Conservation (phyloP, 148 eudicot genomes). For the Amaranthus cruentus region DNA sequence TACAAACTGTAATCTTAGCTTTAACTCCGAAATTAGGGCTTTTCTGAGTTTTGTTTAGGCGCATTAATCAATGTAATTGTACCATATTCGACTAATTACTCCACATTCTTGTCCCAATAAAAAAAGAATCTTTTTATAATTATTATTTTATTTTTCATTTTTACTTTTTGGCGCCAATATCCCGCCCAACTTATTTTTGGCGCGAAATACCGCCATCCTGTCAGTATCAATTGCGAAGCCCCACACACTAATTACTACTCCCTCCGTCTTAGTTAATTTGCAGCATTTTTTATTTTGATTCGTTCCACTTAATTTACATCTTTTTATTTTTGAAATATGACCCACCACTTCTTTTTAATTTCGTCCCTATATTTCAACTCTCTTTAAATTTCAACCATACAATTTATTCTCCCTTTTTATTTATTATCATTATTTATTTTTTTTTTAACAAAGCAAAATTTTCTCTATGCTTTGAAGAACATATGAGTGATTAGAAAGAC, state of each 20-base stretch:
- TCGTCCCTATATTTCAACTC: background rate
- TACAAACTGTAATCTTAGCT: conserved; percentile 18
- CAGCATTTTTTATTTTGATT: too few relatives aligned
- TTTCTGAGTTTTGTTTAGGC: conserved; percentile 15
- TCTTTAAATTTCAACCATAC: too few relatives aligned
- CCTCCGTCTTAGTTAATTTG: too few relatives aligned
- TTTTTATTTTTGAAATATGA: background rate
- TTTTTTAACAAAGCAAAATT: too few relatives aligned
- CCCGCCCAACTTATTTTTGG: conserved; percentile 1
- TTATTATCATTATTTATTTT: too few relatives aligned
- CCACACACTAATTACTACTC: background rate
- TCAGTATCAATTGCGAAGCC: background rate
- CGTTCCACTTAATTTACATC: too few relatives aligned
- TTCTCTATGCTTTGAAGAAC: too few relatives aligned
- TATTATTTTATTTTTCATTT: background rate
- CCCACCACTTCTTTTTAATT: background rate
- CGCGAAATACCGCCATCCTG: conserved; percentile 12
- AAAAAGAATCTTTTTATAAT: conserved; percentile 23
- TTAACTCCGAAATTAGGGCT: conserved; percentile 29
- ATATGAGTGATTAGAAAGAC: too few relatives aligned
- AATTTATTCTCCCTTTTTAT: too few relatives aligned
- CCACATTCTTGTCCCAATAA: conserved; percentile 8
- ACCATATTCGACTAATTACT: conserved; percentile 5
- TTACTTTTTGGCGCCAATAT: conserved; percentile 15
- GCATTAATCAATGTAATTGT: conserved; percentile 27